Percentiles rank a stretch among this genome's conserved stretches.
phyloP scores from a whole-genome alignment of 2,329 filamentous ascomycete genomes.

The Cladophialophora yegresii region DNA sequence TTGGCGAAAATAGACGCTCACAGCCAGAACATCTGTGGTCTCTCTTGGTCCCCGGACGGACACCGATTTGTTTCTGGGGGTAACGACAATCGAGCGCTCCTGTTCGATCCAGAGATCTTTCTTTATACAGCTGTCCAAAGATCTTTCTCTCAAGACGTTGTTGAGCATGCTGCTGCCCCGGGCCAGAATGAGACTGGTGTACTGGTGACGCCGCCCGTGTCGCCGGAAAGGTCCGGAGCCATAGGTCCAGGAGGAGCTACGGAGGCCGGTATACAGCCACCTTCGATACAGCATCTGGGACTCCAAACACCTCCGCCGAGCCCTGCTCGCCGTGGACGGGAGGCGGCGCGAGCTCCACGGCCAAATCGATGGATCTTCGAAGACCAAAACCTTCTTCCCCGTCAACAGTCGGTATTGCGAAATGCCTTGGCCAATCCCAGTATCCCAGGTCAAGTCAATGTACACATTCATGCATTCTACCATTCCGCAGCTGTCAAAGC shows the following conservation, averaged over 20 bases:
- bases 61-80: slow-evolving; percentile 80
- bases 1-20: slow-evolving; percentile 77
- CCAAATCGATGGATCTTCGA: neutral
- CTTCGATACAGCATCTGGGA: neutral
- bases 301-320: slow-evolving; percentile 17
- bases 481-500: slow-evolving; percentile 93
- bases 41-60: slow-evolving; percentile 82
- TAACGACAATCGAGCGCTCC: slow-evolving; percentile 85
- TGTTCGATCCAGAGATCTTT: slow-evolving; percentile 71
- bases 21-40: slow-evolving; percentile 84
- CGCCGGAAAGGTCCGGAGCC: slow-evolving; percentile 13
- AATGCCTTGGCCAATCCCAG: slow-evolving; percentile 31
- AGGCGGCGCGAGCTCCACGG: neutral
- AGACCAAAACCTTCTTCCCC: neutral
- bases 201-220: slow-evolving; percentile 17
- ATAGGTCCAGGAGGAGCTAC: neutral
- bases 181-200: neutral
- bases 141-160: slow-evolving; percentile 8
- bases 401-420: slow-evolving; percentile 13
- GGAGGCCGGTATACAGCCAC: neutral
- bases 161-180: neutral
- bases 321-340: slow-evolving; percentile 15
- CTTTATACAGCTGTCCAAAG: slow-evolving; percentile 39
- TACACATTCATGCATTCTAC: slow-evolving; percentile 70
- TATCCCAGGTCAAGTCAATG: slow-evolving; percentile 33